These are phyloP conservation scores for Fremontodendron californicum DNA, from an alignment of 345 rosid genomes.

Conservation along the genomic window DNA sequence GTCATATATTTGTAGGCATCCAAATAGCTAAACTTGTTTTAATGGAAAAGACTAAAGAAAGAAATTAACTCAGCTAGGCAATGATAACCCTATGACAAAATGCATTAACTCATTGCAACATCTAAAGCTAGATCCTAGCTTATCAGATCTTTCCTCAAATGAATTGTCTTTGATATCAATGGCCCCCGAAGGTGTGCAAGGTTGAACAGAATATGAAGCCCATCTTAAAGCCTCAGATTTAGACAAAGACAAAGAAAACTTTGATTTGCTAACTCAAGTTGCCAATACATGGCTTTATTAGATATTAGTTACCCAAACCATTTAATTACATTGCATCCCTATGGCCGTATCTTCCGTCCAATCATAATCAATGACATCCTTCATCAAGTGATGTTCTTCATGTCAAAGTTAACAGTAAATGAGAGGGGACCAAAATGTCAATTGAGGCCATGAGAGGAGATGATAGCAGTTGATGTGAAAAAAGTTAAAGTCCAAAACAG, in stretches of 20 bases:
- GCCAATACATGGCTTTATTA: not conserved
- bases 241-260: not conserved
- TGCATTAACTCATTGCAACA: not conserved
- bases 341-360: not conserved
- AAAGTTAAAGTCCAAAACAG: not conserved
- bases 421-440: not conserved
- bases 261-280: not conserved
- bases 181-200: not conserved
- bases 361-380: not conserved
- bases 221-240: not conserved
- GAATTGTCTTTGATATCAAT: not conserved
- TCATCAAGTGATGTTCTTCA: not conserved
- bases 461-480: not conserved
- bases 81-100: not conserved
- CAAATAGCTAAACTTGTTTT: not conserved
- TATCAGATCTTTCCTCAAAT: not conserved
- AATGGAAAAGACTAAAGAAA: not conserved
- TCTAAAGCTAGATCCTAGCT: conserved; percentile 1
- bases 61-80: not conserved
- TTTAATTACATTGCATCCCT: not conserved
- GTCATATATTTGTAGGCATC: conserved; percentile 2
- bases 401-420: not conserved
- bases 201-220: not conserved
- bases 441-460: not conserved
- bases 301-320: not conserved